Evolutionary conservation across 2,329 filamentous ascomycete genomes (phyloP), one percentile per base, ranked within the genome.

Genomic region (Cladosporium colombiae): DNA sequence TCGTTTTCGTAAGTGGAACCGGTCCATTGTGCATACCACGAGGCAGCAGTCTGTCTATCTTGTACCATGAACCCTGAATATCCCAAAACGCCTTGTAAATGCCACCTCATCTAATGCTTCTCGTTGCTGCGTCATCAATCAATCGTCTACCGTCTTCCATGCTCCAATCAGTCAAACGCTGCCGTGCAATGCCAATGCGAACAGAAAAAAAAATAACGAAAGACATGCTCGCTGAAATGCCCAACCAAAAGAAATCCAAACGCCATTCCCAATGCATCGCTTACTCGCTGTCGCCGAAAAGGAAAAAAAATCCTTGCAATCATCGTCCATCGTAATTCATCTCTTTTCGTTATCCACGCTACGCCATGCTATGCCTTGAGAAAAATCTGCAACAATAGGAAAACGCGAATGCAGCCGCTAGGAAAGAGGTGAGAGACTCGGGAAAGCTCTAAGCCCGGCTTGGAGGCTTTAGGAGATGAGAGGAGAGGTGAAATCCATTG

Each of bases 391-490:
- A 46, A 46, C 40, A 46, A 46, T 21, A 46, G 40, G 40, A 46
- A 46, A 25, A 40, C 21, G 29, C 16, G 33, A 58, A 27, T 40
- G 29, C 59, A 57, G 40, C 29, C 52, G 57, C 49, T 33, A 59
- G 61, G 44, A 44, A 33, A 33, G 40, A 49, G 29, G 11, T 16
- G 27, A 33, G 27, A 23, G 37, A 44, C 3, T 44, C 37, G 37
- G 37, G 8, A 44, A 40, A 44, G 5, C 18, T 27, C 55, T 62
- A 64, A 70, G 69, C 27, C 70, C 65, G 31, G 69, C 68, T 69
- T 65, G 60, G 46, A 18, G 27, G 64, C n/a, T 65, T 57, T 37
- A 18, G 23, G 64, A 25, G 62, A 62, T 18, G 64, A 68, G 65
- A 70, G 69, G 69, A 68, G n/a, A 46, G 10, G 70, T 14, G 14